Evolutionary conservation across 768 basidiomycete species (phyloP).

Genomic region (Pluteus cervinus): DNA sequence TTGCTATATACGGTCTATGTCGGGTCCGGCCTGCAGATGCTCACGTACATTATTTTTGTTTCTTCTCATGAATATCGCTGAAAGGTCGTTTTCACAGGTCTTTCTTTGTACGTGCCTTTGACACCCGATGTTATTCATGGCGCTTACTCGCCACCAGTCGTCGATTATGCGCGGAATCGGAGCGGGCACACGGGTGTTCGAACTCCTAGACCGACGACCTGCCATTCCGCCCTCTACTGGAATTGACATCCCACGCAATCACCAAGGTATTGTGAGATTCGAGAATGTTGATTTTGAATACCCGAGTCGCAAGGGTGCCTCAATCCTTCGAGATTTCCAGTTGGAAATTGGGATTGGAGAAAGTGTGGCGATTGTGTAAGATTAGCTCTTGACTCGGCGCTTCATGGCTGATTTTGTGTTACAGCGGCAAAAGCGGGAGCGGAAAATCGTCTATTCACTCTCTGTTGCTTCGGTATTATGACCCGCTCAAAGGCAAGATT

Average conservation of each 20-base stretch:
- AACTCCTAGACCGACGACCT: conserved; percentile 78
- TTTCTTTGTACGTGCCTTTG: conserved; percentile 43
- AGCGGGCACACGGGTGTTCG: conserved; percentile 90
- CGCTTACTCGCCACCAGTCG: conserved; percentile 37
- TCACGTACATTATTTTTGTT: conserved; percentile 48
- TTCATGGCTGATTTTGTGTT: conserved; percentile 3
- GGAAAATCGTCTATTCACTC: conserved; percentile 93
- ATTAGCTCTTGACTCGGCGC: conserved; percentile 9
- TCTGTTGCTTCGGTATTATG: conserved; percentile 83
- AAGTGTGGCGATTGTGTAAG: conserved; percentile 89
- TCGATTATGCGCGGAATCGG: conserved; percentile 97
- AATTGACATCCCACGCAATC: conserved; percentile 41
- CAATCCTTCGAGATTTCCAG: conserved; percentile 78
- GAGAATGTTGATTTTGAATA: conserved; percentile 86
- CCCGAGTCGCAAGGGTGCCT: conserved; percentile 76
- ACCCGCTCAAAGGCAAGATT: conserved; percentile 76
- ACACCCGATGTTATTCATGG: conserved; percentile 22
- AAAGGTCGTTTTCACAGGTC: conserved; percentile 25
- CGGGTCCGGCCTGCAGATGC: conserved; percentile 71
- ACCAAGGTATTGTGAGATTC: conserved; percentile 71
- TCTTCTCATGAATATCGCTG: conserved; percentile 4
- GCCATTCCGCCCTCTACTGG: conserved; percentile 66
- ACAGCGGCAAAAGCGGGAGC: conserved; percentile 85
- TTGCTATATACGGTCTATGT: conserved; percentile 90
- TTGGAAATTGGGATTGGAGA: conserved; percentile 79